Evolutionary conservation across 2,329 filamentous ascomycete species (phyloP), one percentile per base, ranked within the genome.

Genomic region (Fusarium nygamai): DNA sequence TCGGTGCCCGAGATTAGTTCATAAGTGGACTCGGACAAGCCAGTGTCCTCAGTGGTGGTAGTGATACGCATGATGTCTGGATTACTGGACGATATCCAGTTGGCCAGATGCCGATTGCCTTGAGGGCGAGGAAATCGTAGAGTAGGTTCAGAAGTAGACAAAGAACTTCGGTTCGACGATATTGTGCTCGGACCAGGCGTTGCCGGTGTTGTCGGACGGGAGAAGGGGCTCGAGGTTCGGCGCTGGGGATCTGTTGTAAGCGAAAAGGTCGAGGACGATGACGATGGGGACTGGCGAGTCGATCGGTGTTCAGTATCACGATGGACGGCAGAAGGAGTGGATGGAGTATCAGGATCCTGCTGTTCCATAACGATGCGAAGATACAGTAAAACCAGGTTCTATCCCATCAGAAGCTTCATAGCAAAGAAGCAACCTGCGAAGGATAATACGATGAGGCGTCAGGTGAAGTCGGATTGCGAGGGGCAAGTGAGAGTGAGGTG

Each of bases 61-160:
- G 82, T 82, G 29, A 84, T 81, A 72, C 84, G 84, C 87, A 89
- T 89, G 72, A 90, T 89, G 81, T 88, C 86, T 60, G 87, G 88
- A 36, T 88, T 85, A 76, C 88, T 90, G 61, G 85, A 86, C 12
- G 88, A 89, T 56, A 91, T 84, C 88, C 88, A 91, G 84, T 88
- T 87, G 76, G 88, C 88, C 46, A 91, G 86, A 57, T 85, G 83
- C 63, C 85, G 84, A 73, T 86, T 90, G 61, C 88, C 89, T 77
- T 87, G 84, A 1, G 89, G 89, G 48, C 83, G 85, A 63, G 89
- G 89, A 64, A 91, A 91, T 65, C 88, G 86, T 51, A 91, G 84
- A 34, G 84, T 85, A 9, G 88, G 87, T 60, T 87, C 84, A 48
- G 88, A 86, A 43, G 76, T 79, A 36, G 84, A 84, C 38, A 83